These are phyloP conservation scores for Sclerotinia glacialis DNA, from an alignment of 2,329 filamentous ascomycete genomes.

Conservation along the genomic window DNA sequence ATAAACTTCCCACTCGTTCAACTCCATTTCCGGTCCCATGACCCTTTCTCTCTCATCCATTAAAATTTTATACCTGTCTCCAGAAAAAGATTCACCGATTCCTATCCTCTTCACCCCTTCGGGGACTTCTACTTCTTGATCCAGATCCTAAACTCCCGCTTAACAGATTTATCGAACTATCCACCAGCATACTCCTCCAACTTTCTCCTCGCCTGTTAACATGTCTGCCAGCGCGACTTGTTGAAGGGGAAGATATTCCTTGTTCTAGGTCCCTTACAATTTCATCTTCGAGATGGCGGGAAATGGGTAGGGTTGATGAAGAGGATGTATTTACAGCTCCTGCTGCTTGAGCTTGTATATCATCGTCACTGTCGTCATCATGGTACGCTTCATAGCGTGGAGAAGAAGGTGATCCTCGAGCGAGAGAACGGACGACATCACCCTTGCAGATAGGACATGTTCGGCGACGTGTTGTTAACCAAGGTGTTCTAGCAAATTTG, in stretches of 20 bases:
- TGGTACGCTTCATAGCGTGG: conserved; percentile 40
- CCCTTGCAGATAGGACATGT: conserved; percentile 99
- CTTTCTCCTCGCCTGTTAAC: conserved; percentile 8
- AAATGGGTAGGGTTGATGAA: conserved; percentile 42
- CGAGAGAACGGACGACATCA: conserved; percentile 77
- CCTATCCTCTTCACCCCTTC: conserved; percentile 32
- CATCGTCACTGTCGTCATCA: conserved; percentile 46
- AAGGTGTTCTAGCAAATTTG: conserved; percentile 68
- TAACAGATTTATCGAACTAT: conserved; percentile 31
- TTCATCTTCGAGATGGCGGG: conserved; percentile 23
- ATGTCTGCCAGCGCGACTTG: conserved; percentile 15
- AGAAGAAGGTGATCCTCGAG: conserved; percentile 43
- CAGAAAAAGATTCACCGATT: conserved; percentile 29
- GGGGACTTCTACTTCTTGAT: conserved; percentile 28
- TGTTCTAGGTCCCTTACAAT: conserved; percentile 33
- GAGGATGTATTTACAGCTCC: conserved; percentile 48
- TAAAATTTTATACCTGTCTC: background rate
- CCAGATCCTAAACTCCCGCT: conserved; percentile 31
- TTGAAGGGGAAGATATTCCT: conserved; percentile 29
- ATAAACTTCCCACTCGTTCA: background rate
- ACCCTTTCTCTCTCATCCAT: background rate
- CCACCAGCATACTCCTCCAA: conserved; percentile 19
- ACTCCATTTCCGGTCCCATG: background rate
- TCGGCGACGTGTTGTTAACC: conserved; percentile 89
- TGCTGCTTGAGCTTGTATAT: conserved; percentile 46